Base-by-base conservation (phyloP, 306 rosid genomes). In the Prunus kanzakura region DNA sequence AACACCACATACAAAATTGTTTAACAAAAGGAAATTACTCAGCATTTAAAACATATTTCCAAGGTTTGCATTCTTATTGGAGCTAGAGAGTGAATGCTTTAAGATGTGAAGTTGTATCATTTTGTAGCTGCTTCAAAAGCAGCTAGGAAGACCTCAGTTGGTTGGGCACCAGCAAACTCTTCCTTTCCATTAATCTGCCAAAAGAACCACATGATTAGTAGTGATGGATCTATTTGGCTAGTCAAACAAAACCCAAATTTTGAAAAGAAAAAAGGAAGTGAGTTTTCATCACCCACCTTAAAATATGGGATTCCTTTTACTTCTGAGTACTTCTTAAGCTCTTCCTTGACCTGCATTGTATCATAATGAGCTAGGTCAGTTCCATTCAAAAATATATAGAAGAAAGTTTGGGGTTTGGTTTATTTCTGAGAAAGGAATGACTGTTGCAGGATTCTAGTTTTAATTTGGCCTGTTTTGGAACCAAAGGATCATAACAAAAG, bases 111-210 rank as follows among this genome's bases (percentile, higher is more conserved):
- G 57, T 79, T 9, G 27, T 18, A 58, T 89, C 81, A 88, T 56
- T 70, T 85, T 79, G 87, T 62, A 66, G 87, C 84, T 57, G 64
- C 78, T 82, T 82, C 76, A 35, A 94, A 94, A 82, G 91, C 88
- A 87, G 75, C 87, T 84, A 85, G 64, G 83, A 94, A 89, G n/a
- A 81, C 88, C 72, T 90, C 95, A 60, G 88, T 82, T 72, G 94
- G 84, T 47, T 90, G 97, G 50, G 82, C 97, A 25, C 96, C 98
- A 12, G 82, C 84, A 73, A 92, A 46, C 66, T 85, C 83, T 29
- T 75, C 84, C 75, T 69, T 85, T 56, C 89, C 96, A 78, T 86
- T 91, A 56, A 94, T 86, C 98, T 91, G 88, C 67, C 77, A 76
- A 73, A 73, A 25, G 43, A 76, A 69, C 10, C 70, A 74, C 49